These are phyloP conservation scores for Erucastrum elatum DNA, from an alignment of 345 rosid species.

Conservation along the genomic window DNA sequence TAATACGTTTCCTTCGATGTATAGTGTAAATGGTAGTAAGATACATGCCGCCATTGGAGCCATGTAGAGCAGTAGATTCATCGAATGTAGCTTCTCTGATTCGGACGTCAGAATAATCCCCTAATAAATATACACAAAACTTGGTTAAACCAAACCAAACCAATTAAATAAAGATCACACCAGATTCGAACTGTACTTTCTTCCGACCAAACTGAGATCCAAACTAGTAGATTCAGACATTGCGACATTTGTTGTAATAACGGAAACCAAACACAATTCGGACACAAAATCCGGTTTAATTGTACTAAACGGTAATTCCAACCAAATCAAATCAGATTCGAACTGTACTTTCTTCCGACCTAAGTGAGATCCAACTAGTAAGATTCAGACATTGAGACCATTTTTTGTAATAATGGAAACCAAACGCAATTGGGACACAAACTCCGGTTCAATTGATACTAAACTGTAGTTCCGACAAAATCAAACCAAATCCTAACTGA, in stretches of 20 bases:
- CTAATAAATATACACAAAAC: constrained; percentile 47
- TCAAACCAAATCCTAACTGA: neutral
- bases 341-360: neutral
- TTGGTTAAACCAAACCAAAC: neutral
- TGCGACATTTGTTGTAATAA: neutral
- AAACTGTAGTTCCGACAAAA: neutral
- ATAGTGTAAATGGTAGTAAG: constrained; percentile 85
- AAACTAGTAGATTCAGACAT: neutral
- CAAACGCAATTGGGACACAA: no score
- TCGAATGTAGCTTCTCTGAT: constrained; percentile 90
- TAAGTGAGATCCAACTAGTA: no score
- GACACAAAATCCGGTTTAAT: neutral
- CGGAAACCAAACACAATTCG: neutral
- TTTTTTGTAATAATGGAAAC: neutral
- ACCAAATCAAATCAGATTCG: neutral
- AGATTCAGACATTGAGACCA: neutral
- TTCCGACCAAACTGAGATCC: constrained; percentile 11
- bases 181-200: neutral
- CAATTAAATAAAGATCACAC: neutral
- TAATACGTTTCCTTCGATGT: constrained; percentile 89
- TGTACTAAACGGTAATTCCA: neutral
- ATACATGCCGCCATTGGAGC: constrained; percentile 97
- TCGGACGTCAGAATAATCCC: constrained; percentile 83
- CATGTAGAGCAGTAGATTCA: constrained; percentile 91
- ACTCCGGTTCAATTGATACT: neutral